Conservation (phyloP, 495 filamentous ascomycete species). For the Podospora australis region DNA sequence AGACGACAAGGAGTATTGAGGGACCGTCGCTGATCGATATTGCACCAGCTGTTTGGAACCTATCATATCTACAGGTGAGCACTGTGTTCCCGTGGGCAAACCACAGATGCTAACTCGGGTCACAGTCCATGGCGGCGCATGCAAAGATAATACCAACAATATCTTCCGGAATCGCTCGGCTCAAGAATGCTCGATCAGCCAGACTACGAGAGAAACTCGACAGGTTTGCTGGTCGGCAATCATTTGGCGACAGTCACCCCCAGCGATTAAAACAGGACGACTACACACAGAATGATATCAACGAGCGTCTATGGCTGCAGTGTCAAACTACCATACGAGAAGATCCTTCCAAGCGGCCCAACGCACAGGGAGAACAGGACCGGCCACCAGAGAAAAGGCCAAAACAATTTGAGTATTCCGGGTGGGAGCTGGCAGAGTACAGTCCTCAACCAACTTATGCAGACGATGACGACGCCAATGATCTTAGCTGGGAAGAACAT, state of each 20-base stretch:
- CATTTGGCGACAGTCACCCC: neutral
- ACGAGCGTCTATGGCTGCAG: constrained; percentile 16
- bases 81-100: neutral
- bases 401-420: neutral
- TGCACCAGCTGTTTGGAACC: constrained; percentile 41
- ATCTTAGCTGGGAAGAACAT: neutral
- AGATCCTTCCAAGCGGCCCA: constrained; percentile 5
- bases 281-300: constrained; percentile 2
- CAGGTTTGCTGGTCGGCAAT: neutral
- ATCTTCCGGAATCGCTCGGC: constrained; percentile 17
- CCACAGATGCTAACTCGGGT: neutral
- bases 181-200: constrained; percentile 17
- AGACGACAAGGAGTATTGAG: constrained; percentile 6
- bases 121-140: constrained; percentile 21
- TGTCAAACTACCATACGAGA: constrained; percentile 22
- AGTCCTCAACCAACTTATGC: neutral
- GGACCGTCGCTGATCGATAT: constrained; percentile 33
- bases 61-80: constrained; percentile 34
- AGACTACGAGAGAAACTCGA: constrained; percentile 21
- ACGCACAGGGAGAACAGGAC: neutral
- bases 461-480: neutral
- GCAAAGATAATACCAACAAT: constrained; percentile 17
- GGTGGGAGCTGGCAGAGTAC: neutral
- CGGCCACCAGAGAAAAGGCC: constrained; percentile 1
- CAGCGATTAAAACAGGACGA: neutral